These are phyloP conservation scores for Kwoniella shivajii DNA, from an alignment of 1,284 basidiomycete species.

Conservation along the genomic window DNA sequence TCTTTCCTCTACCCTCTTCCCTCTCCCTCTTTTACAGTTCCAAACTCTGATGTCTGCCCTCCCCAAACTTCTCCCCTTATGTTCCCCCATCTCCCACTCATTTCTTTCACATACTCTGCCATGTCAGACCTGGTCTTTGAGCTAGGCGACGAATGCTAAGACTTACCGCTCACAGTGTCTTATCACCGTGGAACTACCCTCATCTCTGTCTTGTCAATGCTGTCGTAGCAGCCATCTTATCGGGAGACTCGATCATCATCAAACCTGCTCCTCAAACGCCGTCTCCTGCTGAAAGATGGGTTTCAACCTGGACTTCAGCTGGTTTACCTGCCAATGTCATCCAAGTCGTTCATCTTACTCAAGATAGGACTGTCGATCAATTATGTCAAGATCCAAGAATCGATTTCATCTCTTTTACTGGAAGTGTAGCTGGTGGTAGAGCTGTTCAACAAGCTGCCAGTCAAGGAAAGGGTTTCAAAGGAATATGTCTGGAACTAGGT, in stretches of 20 bases:
- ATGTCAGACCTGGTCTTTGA: too few species aligned
- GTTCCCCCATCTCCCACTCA: too few species aligned
- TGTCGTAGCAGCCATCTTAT: slow-evolving; percentile 81
- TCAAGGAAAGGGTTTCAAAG: slow-evolving; percentile 69
- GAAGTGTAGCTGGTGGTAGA: slow-evolving; percentile 65
- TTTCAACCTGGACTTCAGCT: slow-evolving; percentile 66
- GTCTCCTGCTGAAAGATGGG: slow-evolving; percentile 77
- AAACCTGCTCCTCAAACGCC: slow-evolving; percentile 97
- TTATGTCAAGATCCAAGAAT: slow-evolving; percentile 70
- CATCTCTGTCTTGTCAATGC: slow-evolving; percentile 88
- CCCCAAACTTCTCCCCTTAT: too few species aligned
- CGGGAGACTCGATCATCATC: slow-evolving; percentile 82
- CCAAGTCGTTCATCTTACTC: slow-evolving; percentile 77
- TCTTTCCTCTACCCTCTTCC: too few species aligned
- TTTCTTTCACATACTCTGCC: too few species aligned
- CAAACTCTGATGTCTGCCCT: too few species aligned
- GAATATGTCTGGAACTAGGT: slow-evolving; percentile 70
- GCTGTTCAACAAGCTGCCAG: slow-evolving; percentile 52
- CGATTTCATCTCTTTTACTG: slow-evolving; percentile 87
- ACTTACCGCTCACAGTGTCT: slow-evolving; percentile 28
- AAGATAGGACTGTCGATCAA: slow-evolving; percentile 63
- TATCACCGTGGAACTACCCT: slow-evolving; percentile 67
- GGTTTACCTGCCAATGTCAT: slow-evolving; percentile 76
- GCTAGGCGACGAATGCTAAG: too few species aligned
- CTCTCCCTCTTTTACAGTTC: too few species aligned